These are phyloP conservation scores for Pichia sporocuriosa DNA, from an alignment of 805 yeast genomes.

Conservation along the genomic window DNA sequence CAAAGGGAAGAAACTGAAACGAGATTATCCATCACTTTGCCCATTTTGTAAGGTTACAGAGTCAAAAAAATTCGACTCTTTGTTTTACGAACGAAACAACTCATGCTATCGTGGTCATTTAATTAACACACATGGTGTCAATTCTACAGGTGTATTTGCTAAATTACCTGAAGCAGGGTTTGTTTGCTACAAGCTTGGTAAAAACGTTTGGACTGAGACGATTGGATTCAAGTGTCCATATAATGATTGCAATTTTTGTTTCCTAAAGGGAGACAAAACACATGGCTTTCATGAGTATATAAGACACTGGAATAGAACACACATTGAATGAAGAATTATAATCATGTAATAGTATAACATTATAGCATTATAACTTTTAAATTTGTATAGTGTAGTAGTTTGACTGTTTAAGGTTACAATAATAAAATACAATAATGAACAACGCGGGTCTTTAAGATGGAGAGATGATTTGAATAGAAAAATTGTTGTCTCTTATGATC, in stretches of 20 bases:
- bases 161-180: constrained; percentile 8
- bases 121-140: constrained; percentile 15
- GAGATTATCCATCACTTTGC: constrained; percentile 12
- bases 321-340: not conserved
- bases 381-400: not conserved
- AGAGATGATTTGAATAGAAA: no score
- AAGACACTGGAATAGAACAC: constrained; percentile 11
- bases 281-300: constrained; percentile 15
- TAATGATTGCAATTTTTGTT: constrained; percentile 4
- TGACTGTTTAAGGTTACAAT: no score
- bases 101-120: constrained; percentile 17
- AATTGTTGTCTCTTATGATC: no score
- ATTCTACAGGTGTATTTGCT: constrained; percentile 9
- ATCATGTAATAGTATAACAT: no score
- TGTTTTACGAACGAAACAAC: constrained; percentile 15
- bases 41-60: constrained; percentile 9
- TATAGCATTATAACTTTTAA: no score
- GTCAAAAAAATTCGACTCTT: constrained; percentile 1
- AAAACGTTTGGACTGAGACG: constrained; percentile 8
- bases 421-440: no score
- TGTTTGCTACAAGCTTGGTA: constrained; percentile 10
- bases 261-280: constrained; percentile 11
- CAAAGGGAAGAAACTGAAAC: constrained; percentile 9
- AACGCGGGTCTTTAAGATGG: no score
- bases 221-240: constrained; percentile 10